Base-by-base conservation (phyloP, 1,139 yeast genomes). In the Blastobotrys serpentis region DNA sequence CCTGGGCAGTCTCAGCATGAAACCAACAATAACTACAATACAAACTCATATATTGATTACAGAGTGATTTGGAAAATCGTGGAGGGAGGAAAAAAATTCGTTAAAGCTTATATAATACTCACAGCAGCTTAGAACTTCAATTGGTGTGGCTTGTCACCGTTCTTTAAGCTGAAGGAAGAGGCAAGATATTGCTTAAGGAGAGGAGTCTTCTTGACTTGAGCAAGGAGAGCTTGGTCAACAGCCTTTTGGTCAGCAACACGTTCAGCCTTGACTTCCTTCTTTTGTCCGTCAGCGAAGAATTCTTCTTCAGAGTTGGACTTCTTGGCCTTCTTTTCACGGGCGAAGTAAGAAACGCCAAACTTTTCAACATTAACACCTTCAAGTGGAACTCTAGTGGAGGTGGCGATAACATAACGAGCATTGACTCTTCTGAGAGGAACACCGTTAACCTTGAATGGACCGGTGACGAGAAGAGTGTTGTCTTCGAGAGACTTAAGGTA, bases 381-480 rank as follows among this genome's bases (percentile, higher is more conserved):
- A 66, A 90, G 82, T 64, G 81, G 75, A 68, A 92, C 87, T 74
- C 81, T 77, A 76, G 98, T 92, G 65, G 97, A 89, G 72, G 98
- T 94, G 69, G 98, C 98, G 78, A 92, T 92, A 69, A 92, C 98
- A 79, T 92, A 94, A 77, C 96, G 89, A 68, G 98, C 84, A 77
- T 92, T 92, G 64, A 92, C 98, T 84, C 98, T 88, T 84, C 97
- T 88, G 75, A 92, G 84, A 76, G 99, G 98, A 65, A 92, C 99
- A 82, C 98, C 98, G 78, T 94, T 94, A 70, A 92, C 88, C 85
- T 92, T 94, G 96, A 92, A 94, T 72, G 99, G 99, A 74, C 99
- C 99, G 58, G 97, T 79, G 62, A 92, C 96, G 73, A 92, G 86
- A 71, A 94, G 82, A 63, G 98, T 92, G 90, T 87, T 88, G 84